These are phyloP conservation scores for Adiantum capillusveneris DNA, from an alignment of 75 land plant genomes.

Conservation along the genomic window DNA sequence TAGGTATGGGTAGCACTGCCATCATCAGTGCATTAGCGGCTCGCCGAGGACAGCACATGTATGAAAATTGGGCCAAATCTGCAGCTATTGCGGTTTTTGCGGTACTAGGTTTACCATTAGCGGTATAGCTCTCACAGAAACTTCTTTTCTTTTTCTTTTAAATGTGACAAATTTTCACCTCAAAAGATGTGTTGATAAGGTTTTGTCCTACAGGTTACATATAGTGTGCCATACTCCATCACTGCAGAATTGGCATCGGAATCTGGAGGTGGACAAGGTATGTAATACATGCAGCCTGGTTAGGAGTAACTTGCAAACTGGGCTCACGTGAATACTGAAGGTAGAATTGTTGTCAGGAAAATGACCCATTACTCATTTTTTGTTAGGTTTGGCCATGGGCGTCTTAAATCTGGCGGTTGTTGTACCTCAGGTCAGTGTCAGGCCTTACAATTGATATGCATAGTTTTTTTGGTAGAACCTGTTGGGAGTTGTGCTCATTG, in stretches of 20 bases:
- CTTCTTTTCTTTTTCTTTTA: no score
- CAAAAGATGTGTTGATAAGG: background rate
- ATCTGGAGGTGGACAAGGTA: conserved; percentile 83
- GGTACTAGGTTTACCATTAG: conserved; percentile 87
- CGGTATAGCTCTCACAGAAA: conserved; percentile 36
- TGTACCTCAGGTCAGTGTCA: conserved; percentile 69
- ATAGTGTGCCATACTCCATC: conserved; percentile 78
- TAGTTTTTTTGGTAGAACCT: no score
- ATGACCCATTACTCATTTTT: no score
- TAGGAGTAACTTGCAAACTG: background rate
- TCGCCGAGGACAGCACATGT: conserved; percentile 38
- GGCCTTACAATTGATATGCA: no score
- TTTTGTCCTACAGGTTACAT: conserved; percentile 45
- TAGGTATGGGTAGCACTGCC: conserved; percentile 78
- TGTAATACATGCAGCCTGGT: no score
- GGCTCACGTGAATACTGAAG: no score
- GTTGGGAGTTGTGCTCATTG: no score
- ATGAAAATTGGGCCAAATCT: conserved; percentile 35
- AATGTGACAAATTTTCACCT: background rate
- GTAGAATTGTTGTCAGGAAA: no score
- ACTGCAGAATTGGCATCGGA: conserved; percentile 83
- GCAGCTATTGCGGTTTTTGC: conserved; percentile 75
- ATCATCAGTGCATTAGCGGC: conserved; percentile 57
- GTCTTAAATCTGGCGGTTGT: conserved; percentile 91
- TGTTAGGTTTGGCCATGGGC: conserved; percentile 84